Conservation (phyloP, 176 grass and related monocot genomes). For the Eragrostis curvula region DNA sequence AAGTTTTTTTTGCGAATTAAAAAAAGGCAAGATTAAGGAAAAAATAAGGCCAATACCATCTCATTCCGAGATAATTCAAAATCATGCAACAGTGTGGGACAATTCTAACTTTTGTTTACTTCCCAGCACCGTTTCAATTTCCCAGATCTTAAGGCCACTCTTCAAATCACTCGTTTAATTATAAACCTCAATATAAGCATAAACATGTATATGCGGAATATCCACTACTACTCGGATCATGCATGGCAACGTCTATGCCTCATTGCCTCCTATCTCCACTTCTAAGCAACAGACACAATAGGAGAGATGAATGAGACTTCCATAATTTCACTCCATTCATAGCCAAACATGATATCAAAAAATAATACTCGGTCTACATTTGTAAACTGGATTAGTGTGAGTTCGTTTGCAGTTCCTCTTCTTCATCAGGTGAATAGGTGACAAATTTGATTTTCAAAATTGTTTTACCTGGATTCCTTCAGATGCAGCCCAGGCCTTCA, state of each 20-base stretch:
- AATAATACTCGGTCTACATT: neutral
- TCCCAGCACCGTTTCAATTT: neutral
- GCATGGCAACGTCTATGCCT: too few relatives aligned
- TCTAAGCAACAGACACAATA: neutral
- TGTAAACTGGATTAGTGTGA: neutral
- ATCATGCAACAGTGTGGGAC: neutral
- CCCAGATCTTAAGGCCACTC: neutral
- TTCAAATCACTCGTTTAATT: neutral
- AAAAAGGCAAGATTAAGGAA: too few relatives aligned
- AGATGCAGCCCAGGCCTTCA: slow-evolving; percentile 85
- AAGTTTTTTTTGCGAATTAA: too few relatives aligned
- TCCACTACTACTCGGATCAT: neutral
- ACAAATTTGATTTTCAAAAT: slow-evolving; percentile 10
- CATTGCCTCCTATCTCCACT: neutral
- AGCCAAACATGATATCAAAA: neutral
- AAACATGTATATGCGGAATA: neutral
- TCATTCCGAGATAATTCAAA: neutral
- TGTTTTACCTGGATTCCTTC: slow-evolving; percentile 81
- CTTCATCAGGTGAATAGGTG: slow-evolving; percentile 1
- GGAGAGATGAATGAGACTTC: neutral
- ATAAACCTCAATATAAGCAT: neutral
- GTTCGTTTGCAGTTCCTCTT: neutral
- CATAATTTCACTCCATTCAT: neutral
- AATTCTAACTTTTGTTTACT: neutral
- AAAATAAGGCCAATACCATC: neutral